Evolutionary conservation across 495 filamentous ascomycete species (phyloP).

Genomic region (Daldinia grandis): DNA sequence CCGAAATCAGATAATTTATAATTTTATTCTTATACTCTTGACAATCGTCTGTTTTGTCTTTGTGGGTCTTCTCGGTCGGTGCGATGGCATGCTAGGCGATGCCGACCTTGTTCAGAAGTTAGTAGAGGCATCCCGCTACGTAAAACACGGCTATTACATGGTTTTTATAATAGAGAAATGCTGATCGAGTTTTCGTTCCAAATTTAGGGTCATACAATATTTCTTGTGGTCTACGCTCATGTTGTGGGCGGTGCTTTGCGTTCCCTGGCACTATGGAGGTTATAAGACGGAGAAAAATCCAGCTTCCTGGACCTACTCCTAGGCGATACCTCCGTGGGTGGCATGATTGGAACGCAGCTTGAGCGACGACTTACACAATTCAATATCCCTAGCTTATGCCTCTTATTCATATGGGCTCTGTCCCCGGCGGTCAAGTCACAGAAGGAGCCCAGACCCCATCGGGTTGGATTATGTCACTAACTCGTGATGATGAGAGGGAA

Average conservation of each 20-base stretch:
- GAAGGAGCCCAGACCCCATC: neutral
- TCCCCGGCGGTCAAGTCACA: neutral
- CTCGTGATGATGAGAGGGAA: slow-evolving; percentile 3
- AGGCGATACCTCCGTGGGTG: neutral
- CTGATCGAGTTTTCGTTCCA: neutral
- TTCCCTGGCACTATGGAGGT: slow-evolving; percentile 5
- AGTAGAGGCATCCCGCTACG: slow-evolving; percentile 3
- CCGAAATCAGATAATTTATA: neutral
- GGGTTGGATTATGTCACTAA: neutral
- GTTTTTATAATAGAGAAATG: neutral
- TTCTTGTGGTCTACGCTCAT: slow-evolving; percentile 1
- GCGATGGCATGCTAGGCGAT: neutral
- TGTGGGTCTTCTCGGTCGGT: neutral
- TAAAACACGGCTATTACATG: neutral
- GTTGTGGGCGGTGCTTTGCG: slow-evolving; percentile 2
- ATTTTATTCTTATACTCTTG: slow-evolving; percentile 5
- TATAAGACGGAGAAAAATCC: neutral
- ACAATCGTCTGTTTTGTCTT: slow-evolving; percentile 3
- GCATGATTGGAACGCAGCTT: slow-evolving; percentile 1
- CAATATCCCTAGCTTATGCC: neutral
- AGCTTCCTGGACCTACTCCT: slow-evolving; percentile 2
- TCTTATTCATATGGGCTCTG: neutral
- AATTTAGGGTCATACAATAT: neutral
- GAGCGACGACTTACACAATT: slow-evolving; percentile 3
- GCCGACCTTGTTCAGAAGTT: neutral